A percentile compares a stretch with the other conserved stretches of the same genome.
phyloP scores from a whole-genome alignment of 1,284 basidiomycete species.

The Macrocystidia cucumis region DNA sequence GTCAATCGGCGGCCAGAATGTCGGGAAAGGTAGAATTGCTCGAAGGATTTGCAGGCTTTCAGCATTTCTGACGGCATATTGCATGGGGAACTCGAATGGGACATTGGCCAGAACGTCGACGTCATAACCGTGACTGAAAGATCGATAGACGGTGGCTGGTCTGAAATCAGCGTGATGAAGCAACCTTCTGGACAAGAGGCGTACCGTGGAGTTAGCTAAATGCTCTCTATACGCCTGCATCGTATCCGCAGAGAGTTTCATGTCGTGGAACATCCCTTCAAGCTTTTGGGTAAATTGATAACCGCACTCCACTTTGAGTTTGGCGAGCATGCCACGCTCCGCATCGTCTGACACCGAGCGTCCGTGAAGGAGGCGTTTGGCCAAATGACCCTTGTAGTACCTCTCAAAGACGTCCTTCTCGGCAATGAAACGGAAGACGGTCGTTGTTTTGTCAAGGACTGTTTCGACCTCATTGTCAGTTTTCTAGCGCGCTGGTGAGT shows the following conservation, averaged over 20 bases:
- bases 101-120: conserved; percentile 89
- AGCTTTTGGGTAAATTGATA: conserved; percentile 97
- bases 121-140: conserved; percentile 88
- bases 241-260: conserved; percentile 84
- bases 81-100: conserved; percentile 55
- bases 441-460: conserved; percentile 92
- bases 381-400: conserved; percentile 96
- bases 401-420: conserved; percentile 98
- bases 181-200: conserved; percentile 12
- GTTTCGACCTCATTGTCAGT: conserved; percentile 87
- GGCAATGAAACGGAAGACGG: conserved; percentile 88
- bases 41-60: conserved; percentile 69
- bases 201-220: conserved; percentile 46
- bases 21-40: conserved; percentile 83
- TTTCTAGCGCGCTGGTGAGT: conserved; percentile 55
- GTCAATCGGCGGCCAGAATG: conserved; percentile 89
- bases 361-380: conserved; percentile 82
- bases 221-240: conserved; percentile 70
- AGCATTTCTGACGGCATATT: conserved; percentile 61
- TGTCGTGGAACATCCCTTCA: conserved; percentile 99
- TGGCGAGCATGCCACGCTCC: conserved; percentile 95
- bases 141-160: conserved; percentile 65
- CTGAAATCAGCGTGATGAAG: background rate
- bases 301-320: conserved; percentile 96
- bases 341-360: conserved; percentile 96